Conservation (phyloP, 2,329 filamentous ascomycete genomes). For the Dactylellina leptospora region DNA sequence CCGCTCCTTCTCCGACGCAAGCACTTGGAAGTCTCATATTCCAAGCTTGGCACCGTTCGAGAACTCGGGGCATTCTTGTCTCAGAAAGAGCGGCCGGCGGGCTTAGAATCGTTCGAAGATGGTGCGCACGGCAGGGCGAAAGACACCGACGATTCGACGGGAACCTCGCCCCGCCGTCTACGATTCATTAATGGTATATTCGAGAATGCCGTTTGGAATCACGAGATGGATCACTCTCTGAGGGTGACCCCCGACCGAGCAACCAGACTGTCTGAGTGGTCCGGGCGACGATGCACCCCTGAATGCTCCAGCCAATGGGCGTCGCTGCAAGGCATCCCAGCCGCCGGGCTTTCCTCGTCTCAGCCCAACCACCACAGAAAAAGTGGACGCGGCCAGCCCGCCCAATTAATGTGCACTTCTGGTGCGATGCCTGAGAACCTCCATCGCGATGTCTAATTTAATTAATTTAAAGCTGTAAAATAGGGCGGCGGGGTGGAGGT, state of each 20-base stretch:
- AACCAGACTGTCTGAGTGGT: no score
- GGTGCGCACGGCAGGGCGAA: neutral
- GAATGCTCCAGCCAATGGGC: slow-evolving; percentile 24
- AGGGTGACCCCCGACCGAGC: no score
- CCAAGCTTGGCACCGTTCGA: no score
- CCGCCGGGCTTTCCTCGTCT: slow-evolving; percentile 34
- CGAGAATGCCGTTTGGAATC: neutral
- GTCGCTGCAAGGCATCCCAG: slow-evolving; percentile 23
- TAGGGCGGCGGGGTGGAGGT: slow-evolving; percentile 42
- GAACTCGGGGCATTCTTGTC: no score
- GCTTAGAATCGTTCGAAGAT: neutral
- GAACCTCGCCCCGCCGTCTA: no score
- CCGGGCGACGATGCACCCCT: no score
- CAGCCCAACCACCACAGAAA: slow-evolving; percentile 28
- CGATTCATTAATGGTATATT: no score
- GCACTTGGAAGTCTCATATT: no score
- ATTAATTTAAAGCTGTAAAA: slow-evolving; percentile 28
- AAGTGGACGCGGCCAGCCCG: slow-evolving; percentile 26
- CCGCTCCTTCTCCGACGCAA: no score
- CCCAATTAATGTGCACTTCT: slow-evolving; percentile 20
- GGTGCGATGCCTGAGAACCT: neutral
- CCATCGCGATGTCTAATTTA: neutral
- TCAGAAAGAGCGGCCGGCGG: neutral
- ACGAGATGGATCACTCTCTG: no score
- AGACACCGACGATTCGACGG: neutral